Percentiles rank a stretch among this genome's conserved stretches.
Evolutionary conservation across 805 yeast species (phyloP).

Genomic region (Kodamaea fukazawae): DNA sequence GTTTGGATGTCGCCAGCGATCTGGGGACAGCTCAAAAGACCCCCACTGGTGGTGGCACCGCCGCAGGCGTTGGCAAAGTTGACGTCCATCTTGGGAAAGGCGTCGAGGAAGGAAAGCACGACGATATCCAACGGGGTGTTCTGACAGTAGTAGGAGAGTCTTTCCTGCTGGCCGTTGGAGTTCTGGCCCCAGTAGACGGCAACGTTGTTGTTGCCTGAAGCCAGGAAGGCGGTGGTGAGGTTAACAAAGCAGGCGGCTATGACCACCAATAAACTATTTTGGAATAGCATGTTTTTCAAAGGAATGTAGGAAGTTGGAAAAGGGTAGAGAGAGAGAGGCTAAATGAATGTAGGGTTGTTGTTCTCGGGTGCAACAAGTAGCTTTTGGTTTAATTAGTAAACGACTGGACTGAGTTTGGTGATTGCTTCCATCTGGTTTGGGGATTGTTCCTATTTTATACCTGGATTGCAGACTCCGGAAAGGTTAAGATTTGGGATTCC

Average conservation of each 20-base stretch:
- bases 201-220: slow-evolving; percentile 12
- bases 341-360: background rate
- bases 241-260: slow-evolving; percentile 9
- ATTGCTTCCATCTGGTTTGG: too few relatives aligned
- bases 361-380: background rate
- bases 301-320: slow-evolving; percentile 4
- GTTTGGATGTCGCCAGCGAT: slow-evolving; percentile 61
- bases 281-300: slow-evolving; percentile 7
- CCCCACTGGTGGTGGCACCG: slow-evolving; percentile 13
- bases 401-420: too few relatives aligned
- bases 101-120: slow-evolving; percentile 13
- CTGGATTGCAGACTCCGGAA: too few relatives aligned
- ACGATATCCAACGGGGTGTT: slow-evolving; percentile 13
- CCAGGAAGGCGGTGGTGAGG: slow-evolving; percentile 11
- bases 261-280: slow-evolving; percentile 5
- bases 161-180: slow-evolving; percentile 13
- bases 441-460: too few relatives aligned
- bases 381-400: background rate
- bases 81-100: slow-evolving; percentile 12
- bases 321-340: background rate
- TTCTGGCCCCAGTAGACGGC: slow-evolving; percentile 21
- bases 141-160: slow-evolving; percentile 14
- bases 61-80: slow-evolving; percentile 17
- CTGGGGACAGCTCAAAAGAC: slow-evolving; percentile 17
- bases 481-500: too few relatives aligned